Base-by-base conservation (phyloP, 129 eudicot species). In the Chrysanthemum seticuspe region DNA sequence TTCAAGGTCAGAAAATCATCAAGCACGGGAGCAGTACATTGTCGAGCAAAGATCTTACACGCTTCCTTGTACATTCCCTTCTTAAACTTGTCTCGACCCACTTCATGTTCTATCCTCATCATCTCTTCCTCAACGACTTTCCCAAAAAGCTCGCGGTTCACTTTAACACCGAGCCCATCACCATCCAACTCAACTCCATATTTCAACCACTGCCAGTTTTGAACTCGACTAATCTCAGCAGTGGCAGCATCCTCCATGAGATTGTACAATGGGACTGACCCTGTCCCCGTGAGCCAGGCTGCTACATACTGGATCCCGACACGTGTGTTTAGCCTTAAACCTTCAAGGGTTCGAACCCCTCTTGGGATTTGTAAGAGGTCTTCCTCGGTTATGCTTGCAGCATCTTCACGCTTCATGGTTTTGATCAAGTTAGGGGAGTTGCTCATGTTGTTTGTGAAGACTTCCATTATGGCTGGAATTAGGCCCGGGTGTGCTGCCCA, bases 401-500 rank as follows among this genome's bases (percentile, higher is more conserved):
- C 92, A 10, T 91, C 97, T 76, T 83, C 90, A 1, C 96, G 81
- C 31, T 78, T 83, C 68, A 78, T 73, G 47, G 89, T 74, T 58
- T 87, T 57, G 83, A 92, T 92, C 70, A 85, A 91, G 89, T 89
- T 87, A 1, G 88, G 77, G 0, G 73, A 40, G 72, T 72, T 69
- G 55, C 89, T 85, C 98, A 92, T 89, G 81, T 85, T 73, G 83
- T 56, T 71, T 65, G 79, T 83, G 82, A 89, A 92, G 69, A 85
- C 98, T 70, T 92, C 96, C 86, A 83, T 78, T 78, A 87, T 87
- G 51, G 96, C 77, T 1, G 95, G 98, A 61, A 92, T 89, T 40
- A 92, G 78, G n/a, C 98, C 98, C 10, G 98, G 98, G 76, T 92
- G 98, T 0, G 98, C 98, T 2, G 98, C 94, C 98, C 98, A 92